phyloP scores from a whole-genome alignment of 2,329 filamentous ascomycete species.

The Fusarium cyanostomum region DNA sequence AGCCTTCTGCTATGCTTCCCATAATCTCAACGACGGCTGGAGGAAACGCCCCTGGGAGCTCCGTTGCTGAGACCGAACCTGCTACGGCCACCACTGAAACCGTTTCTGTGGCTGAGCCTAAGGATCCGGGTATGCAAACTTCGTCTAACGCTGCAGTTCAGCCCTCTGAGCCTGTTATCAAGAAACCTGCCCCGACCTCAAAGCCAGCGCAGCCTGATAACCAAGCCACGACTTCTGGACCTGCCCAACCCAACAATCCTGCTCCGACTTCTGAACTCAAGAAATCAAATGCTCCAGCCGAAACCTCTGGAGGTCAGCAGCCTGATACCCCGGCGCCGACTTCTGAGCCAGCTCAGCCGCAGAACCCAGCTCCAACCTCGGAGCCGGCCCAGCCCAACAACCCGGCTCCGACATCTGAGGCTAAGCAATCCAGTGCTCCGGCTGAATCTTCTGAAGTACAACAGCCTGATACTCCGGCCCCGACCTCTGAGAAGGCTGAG shows the following conservation, averaged over 20 bases:
- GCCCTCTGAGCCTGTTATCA: not conserved
- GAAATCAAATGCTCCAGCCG: constrained; percentile 14
- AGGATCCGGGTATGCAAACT: constrained; percentile 7
- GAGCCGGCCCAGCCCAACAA: constrained; percentile 3
- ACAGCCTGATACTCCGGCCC: constrained; percentile 11
- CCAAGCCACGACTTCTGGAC: constrained; percentile 9
- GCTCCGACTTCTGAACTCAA: constrained; percentile 13
- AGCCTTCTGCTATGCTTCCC: constrained; percentile 12
- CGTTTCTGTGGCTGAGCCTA: constrained; percentile 32
- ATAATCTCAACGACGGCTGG: constrained; percentile 1
- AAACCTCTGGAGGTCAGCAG: constrained; percentile 15
- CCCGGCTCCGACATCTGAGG: not conserved
- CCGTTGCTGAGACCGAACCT: constrained; percentile 6
- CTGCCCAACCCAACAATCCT: constrained; percentile 17
- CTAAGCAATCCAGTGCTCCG: constrained; percentile 1
- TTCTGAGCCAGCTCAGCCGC: constrained; percentile 2
- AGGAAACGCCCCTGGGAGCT: constrained; percentile 2
- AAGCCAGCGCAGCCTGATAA: constrained; percentile 17
- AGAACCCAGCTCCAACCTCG: constrained; percentile 3
- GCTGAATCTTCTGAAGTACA: constrained; percentile 11
- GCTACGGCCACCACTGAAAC: constrained; percentile 21
- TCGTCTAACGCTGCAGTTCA: constrained; percentile 18
- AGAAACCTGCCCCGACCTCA: constrained; percentile 17
- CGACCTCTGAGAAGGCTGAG: constrained; percentile 4
- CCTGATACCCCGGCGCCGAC: constrained; percentile 4